A percentile compares a stretch with the other conserved stretches of the same genome.
Evolutionary conservation across 2,329 filamentous ascomycete genomes (phyloP).

Genomic region (Curvularia lunata): DNA sequence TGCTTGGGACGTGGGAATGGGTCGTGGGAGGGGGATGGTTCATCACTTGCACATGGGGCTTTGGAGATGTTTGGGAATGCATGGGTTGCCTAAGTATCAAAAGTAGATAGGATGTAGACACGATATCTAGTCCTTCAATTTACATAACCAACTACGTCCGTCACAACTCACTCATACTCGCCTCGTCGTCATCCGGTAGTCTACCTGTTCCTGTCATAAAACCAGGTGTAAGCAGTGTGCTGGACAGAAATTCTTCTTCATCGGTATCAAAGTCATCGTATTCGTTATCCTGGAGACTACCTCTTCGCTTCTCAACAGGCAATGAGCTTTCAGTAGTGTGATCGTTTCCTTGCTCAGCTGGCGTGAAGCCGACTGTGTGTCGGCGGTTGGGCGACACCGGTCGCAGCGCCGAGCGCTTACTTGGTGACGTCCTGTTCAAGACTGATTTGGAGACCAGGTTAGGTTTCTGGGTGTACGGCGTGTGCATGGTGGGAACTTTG

Average conservation of each 20-base stretch:
- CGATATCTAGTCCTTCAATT: neutral
- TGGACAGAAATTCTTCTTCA: slow-evolving; percentile 49
- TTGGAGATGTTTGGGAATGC: neutral
- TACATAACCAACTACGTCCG: neutral
- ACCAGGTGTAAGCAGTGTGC: slow-evolving; percentile 47
- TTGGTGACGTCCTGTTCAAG: slow-evolving; percentile 26
- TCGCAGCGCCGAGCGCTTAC: slow-evolving; percentile 38
- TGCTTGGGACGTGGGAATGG: neutral
- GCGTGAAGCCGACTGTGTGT: slow-evolving; percentile 36
- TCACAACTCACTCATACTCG: slow-evolving; percentile 4
- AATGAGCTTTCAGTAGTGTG: slow-evolving; percentile 5
- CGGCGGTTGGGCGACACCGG: slow-evolving; percentile 45
- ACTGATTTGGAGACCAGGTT: slow-evolving; percentile 16
- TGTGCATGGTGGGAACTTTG: slow-evolving; percentile 39
- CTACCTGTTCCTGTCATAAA: slow-evolving; percentile 33
- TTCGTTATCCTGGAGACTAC: slow-evolving; percentile 27
- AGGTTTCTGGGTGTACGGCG: slow-evolving; percentile 33
- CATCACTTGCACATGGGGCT: neutral
- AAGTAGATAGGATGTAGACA: neutral
- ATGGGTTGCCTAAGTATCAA: neutral
- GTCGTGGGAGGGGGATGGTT: neutral
- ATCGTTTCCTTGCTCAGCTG: slow-evolving; percentile 23
- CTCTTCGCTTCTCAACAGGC: slow-evolving; percentile 20
- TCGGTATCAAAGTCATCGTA: slow-evolving; percentile 48
- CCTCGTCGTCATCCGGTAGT: slow-evolving; percentile 29